Evolutionary conservation across 495 filamentous ascomycete species (phyloP).

Genomic region (Lasiosphaeria ovina): DNA sequence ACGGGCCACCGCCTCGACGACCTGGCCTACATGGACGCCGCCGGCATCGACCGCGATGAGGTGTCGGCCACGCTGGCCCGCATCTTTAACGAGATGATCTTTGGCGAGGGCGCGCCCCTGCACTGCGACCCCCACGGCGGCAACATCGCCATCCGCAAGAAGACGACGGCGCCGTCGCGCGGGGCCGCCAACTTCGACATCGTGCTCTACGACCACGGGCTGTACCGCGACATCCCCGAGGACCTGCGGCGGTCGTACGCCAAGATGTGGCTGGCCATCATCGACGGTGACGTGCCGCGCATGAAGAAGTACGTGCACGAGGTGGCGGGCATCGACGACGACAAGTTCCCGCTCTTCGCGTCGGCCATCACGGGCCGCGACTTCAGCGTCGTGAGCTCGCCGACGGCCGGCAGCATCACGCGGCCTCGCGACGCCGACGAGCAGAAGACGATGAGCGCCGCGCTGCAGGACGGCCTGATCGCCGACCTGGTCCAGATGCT

Average conservation of each 20-base stretch:
- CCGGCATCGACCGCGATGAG: slow-evolving; percentile 90
- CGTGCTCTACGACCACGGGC: slow-evolving; percentile 95
- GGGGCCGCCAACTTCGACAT: slow-evolving; percentile 77
- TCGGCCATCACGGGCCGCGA: slow-evolving; percentile 96
- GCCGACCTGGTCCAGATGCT: slow-evolving; percentile 85
- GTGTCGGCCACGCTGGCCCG: slow-evolving; percentile 87
- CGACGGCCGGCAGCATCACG: slow-evolving; percentile 39
- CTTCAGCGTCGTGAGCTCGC: slow-evolving; percentile 67
- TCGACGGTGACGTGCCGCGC: slow-evolving; percentile 74
- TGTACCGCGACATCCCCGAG: slow-evolving; percentile 89
- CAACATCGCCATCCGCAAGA: slow-evolving; percentile 89
- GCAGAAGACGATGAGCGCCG: slow-evolving; percentile 75
- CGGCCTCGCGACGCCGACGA: slow-evolving; percentile 65
- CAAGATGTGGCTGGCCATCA: slow-evolving; percentile 95
- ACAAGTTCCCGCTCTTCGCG: slow-evolving; percentile 93
- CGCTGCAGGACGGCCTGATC: slow-evolving; percentile 83
- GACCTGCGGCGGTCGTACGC: slow-evolving; percentile 82
- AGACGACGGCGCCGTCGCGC: slow-evolving; percentile 45
- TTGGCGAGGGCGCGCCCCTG: slow-evolving; percentile 81
- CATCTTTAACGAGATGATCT: slow-evolving; percentile 99
- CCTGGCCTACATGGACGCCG: slow-evolving; percentile 77
- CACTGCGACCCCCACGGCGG: slow-evolving; percentile 98
- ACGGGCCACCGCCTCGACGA: slow-evolving; percentile 87
- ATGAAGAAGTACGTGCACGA: slow-evolving; percentile 89
- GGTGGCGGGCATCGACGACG: slow-evolving; percentile 85